Conservation (phyloP, 306 rosid species). For the Prunus padus region DNA sequence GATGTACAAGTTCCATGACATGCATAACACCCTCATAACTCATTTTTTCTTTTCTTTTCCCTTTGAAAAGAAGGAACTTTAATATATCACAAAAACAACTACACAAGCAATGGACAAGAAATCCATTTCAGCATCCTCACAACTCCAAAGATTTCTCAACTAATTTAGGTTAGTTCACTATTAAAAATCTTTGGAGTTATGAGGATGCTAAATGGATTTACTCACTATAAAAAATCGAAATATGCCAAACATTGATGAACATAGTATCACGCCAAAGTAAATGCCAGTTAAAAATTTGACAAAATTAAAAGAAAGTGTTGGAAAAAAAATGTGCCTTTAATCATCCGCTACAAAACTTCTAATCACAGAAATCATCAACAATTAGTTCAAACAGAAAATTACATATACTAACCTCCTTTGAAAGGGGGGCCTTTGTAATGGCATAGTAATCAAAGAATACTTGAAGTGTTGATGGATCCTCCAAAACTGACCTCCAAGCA, state of each 20-base stretch:
- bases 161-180: background rate
- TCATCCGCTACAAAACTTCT: background rate
- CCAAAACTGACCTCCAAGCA: conserved; percentile 88
- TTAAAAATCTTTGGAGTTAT: background rate
- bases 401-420: conserved; percentile 78
- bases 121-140: background rate
- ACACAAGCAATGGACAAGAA: background rate
- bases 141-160: background rate
- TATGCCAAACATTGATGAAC: background rate
- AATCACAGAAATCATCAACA: background rate
- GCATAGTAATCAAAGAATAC: conserved; percentile 91
- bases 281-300: background rate
- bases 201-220: no score
- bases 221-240: background rate
- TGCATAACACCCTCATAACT: background rate
- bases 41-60: background rate
- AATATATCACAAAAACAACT: background rate
- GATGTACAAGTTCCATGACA: background rate
- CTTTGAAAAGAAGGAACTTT: background rate
- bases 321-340: background rate
- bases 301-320: background rate
- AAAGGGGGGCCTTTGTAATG: conserved; percentile 84
- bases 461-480: conserved; percentile 88
- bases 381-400: conserved; percentile 10
- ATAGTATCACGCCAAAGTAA: background rate